Conservation (phyloP, 805 yeast genomes). For the Candida incommunis region DNA sequence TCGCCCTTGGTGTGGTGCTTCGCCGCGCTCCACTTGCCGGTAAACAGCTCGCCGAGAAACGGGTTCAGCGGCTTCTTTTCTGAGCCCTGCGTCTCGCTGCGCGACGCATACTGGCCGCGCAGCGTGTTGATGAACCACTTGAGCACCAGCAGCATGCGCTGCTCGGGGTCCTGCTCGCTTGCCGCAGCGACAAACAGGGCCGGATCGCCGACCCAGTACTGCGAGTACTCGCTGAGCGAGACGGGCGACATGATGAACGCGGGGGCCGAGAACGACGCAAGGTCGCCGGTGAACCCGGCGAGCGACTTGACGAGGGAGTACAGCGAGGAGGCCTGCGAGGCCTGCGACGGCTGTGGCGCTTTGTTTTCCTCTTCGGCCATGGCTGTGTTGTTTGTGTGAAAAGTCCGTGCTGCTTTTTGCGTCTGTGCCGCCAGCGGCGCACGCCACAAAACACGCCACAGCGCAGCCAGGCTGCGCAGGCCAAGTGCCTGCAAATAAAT, state of each 20-base stretch:
- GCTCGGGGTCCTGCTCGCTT: conserved; percentile 29
- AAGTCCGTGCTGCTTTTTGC: too few relatives aligned
- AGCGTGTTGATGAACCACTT: conserved; percentile 86
- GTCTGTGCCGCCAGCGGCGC: too few relatives aligned
- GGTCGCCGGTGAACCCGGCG: conserved; percentile 85
- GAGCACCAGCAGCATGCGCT: conserved; percentile 68
- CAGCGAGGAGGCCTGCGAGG: not conserved
- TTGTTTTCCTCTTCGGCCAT: not conserved
- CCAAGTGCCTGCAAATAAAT: too few relatives aligned
- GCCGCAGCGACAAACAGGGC: conserved; percentile 66
- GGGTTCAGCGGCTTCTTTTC: conserved; percentile 98
- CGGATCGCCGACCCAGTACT: conserved; percentile 92
- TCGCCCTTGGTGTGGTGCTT: conserved; percentile 47
- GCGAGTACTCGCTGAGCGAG: conserved; percentile 81
- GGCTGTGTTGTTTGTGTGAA: not conserved
- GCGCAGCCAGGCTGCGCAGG: too few relatives aligned
- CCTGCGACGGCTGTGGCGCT: not conserved
- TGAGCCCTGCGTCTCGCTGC: conserved; percentile 84
- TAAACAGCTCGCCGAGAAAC: conserved; percentile 85
- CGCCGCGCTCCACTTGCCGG: conserved; percentile 70
- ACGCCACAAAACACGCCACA: too few relatives aligned
- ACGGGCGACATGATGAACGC: conserved; percentile 89
- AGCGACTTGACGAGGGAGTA: conserved; percentile 43
- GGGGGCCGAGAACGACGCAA: conserved; percentile 91
- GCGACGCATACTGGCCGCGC: conserved; percentile 84